Conservation (phyloP, 345 rosid species). For the Sapria himalayana region DNA sequence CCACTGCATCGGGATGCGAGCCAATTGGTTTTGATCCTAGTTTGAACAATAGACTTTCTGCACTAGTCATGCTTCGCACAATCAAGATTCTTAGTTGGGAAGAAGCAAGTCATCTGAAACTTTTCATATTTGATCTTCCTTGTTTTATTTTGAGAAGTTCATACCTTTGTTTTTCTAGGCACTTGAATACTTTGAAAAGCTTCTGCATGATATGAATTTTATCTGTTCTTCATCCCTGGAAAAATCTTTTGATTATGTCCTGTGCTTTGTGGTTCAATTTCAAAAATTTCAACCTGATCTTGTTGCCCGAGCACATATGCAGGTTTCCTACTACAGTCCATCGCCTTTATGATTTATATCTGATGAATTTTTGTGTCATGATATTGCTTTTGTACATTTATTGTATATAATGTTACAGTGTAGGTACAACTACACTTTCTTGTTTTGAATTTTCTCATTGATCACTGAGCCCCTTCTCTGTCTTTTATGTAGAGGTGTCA, state of each 20-base stretch:
- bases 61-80: conserved; percentile 92
- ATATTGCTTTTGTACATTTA: no score
- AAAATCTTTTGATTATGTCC: conserved; percentile 39
- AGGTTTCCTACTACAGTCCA: no score
- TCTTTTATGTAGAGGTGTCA: no score
- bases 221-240: conserved; percentile 58
- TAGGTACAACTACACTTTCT: no score
- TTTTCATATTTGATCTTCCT: no score
- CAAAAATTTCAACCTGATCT: conserved; percentile 82
- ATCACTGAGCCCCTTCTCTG: no score
- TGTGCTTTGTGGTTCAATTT: conserved; percentile 62
- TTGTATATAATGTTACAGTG: no score
- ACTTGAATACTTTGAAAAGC: conserved; percentile 64
- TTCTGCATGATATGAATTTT: conserved; percentile 70
- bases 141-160: conserved; percentile 1
- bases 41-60: conserved; percentile 64
- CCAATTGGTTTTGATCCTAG: conserved; percentile 89
- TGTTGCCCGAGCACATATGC: conserved; percentile 90
- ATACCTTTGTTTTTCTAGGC: conserved; percentile 35
- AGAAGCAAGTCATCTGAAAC: conserved; percentile 56
- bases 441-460: no score
- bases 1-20: conserved; percentile 69
- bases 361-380: no score
- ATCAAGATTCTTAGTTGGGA: conserved; percentile 74
- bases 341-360: no score